Base-by-base conservation (phyloP, 192 early-diverging fungal genomes). In the Tieghemiomyces parasiticus region DNA sequence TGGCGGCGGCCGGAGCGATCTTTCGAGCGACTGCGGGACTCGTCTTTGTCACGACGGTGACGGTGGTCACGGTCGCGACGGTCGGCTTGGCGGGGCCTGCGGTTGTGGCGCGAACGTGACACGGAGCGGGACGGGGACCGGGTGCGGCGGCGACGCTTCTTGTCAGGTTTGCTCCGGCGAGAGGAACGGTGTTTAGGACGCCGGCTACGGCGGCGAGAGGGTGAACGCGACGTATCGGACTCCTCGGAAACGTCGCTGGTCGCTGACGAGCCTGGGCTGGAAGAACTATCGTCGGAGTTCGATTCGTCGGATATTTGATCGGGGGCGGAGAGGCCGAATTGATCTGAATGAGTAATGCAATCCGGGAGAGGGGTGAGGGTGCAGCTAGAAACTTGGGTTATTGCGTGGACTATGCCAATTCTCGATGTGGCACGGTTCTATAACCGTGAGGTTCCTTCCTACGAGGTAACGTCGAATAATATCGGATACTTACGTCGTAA, bases 401-500 rank as follows among this genome's bases (percentile, higher is more conserved):
- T 34, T 26, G 20, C 28, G n/a, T 2, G 8, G 20, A 1, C 34
- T 38, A 35, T 12, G 16, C 16, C 2, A 58, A 10, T 2, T 12
- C 34, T 38, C 19, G 30, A 34, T 22, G 3, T 14, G 26, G 4
- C 32, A 25, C 22, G 34, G n/a, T 30, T n/a, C 20, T 3, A 30
- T 31, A 24, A 25, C 19, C 6, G 52, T 13, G 9, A 25, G 52
- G 52, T 4, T 30, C 28, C 52, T 25, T 4, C 9, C 8, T 47
- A 2, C 0, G 16, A 13, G 55, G 35, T n/a, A 24, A 24, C n/a
- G 10, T 9, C n/a, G 35, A 42, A 60, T 3, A 38, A n/a, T 48
- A 31, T 51, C 29, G 63, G 62, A 9, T 51, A 35, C 28, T 51
- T 45, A 53, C 65, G 58, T 46, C 73, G 54, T 58, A 65, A 46